Base-by-base conservation (phyloP, 164 flowering plant species). In the Magnolia sinica region DNA sequence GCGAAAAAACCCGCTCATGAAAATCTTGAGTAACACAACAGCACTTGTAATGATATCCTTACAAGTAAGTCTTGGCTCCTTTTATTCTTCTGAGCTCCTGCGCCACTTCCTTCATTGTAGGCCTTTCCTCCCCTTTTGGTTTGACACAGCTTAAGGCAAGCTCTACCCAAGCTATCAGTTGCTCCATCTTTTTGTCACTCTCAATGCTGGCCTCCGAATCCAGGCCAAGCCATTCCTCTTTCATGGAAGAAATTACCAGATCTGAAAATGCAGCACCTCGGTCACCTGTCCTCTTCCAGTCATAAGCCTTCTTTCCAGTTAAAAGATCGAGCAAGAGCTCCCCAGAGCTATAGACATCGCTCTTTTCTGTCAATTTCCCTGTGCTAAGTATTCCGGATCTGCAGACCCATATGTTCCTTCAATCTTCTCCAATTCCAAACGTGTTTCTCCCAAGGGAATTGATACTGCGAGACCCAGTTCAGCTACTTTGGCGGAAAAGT, bases 281-380 rank as follows among this genome's bases (percentile, higher is more conserved):
- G 8, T 22, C 68, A 14, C 9, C 8, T 8, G 4, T 55, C 31
- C 31, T 23, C 22, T 11, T 18, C 20, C 2, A 18, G 20, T 65
- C 68, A 3, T 8, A 8, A 4, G 29, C 69, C 69, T 66, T 68
- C 71, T 92, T 85, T 81, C 91, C 93, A 0, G 94, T 87, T 68
- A 91, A 66, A 59, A 91, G 86, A 78, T 89, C 92, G 18, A 87
- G 87, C 77, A 89, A 45, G 63, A 88, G 89, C 13, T 86, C 88
- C 49, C 92, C 91, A 22, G 73, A 87, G 70, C 92, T 88, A 64
- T 88, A 88, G 27, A 89, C 92, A 83, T 91, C 91, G 61, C 92
- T 89, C 76, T 91, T 89, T 22, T 87, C 92, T 3, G 89, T 88
- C 13, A 89, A 73, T 68, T 86, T 89, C 75, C 87, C 85, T 80